Percentiles rank a stretch among this genome's conserved stretches.
Conservation (phyloP, 202 grass and related monocot species). For the Elaeis oleifera region DNA sequence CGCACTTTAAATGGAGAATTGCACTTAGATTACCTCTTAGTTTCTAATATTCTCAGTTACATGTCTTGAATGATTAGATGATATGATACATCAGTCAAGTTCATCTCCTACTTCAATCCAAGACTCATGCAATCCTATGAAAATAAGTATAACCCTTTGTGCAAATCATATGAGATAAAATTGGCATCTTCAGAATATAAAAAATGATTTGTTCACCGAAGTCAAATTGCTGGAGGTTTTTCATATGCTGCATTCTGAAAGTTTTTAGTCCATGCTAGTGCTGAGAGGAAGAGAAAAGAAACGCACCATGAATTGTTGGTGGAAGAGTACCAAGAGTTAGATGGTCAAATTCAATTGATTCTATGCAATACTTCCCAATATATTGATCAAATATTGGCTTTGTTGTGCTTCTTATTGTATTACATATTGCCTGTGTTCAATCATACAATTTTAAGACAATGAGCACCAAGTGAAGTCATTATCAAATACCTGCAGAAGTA, state of each 20-base stretch:
- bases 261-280: background rate
- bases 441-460: background rate
- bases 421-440: conserved; percentile 62
- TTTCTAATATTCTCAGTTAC: too few relatives aligned
- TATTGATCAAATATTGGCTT: conserved; percentile 77
- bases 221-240: background rate
- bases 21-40: too few relatives aligned
- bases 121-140: too few relatives aligned
- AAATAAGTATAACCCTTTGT: too few relatives aligned
- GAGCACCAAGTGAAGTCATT: conserved; percentile 1
- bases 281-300: background rate
- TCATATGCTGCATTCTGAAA: background rate
- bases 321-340: conserved; percentile 73
- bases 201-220: too few relatives aligned
- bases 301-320: conserved; percentile 67
- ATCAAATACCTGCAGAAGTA: background rate
- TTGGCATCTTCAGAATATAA: too few relatives aligned
- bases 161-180: too few relatives aligned
- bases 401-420: conserved; percentile 44
- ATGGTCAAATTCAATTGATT: conserved; percentile 69
- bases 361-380: conserved; percentile 65
- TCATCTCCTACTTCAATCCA: too few relatives aligned
- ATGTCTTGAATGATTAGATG: too few relatives aligned
- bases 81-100: too few relatives aligned
- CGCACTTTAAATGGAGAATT: too few relatives aligned